These are phyloP conservation scores for Tremellales sp. DNA, from an alignment of 1,284 basidiomycete species.

Conservation along the genomic window DNA sequence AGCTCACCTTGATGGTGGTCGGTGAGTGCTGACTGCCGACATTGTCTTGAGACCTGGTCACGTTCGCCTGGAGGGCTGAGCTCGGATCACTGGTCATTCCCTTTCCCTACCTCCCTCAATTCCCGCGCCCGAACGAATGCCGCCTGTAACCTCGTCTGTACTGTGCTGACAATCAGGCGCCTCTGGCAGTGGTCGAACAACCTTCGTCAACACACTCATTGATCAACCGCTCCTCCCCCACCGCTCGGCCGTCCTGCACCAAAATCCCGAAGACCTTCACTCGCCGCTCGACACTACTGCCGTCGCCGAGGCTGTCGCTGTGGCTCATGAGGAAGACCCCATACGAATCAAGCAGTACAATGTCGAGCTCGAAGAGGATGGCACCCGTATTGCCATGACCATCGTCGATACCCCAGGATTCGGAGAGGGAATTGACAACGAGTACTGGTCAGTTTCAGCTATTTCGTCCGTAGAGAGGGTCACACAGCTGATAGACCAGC, in stretches of 20 bases:
- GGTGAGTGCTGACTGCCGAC: conserved; percentile 54
- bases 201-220: conserved; percentile 96
- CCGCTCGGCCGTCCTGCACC: conserved; percentile 39
- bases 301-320: conserved; percentile 52
- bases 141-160: too few relatives aligned
- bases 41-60: too few relatives aligned
- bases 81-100: too few relatives aligned
- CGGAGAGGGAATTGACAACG: conserved; percentile 98
- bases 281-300: conserved; percentile 66
- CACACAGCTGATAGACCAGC: conserved; percentile 54
- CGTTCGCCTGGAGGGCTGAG: too few relatives aligned
- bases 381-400: conserved; percentile 93
- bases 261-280: conserved; percentile 60
- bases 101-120: too few relatives aligned
- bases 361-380: conserved; percentile 97
- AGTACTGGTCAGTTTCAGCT: conserved; percentile 76
- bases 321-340: conserved; percentile 90
- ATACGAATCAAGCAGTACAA: conserved; percentile 94
- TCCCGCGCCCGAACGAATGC: too few relatives aligned
- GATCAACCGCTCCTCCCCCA: conserved; percentile 79
- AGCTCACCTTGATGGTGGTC: conserved; percentile 93
- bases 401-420: conserved; percentile 99
- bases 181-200: conserved; percentile 92
- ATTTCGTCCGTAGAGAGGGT: not conserved
- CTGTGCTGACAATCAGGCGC: conserved; percentile 56